Percentiles rank a stretch among this genome's conserved stretches.
These are phyloP conservation scores for Fusarium buxicola DNA, from an alignment of 2,329 filamentous ascomycete genomes.

Conservation along the genomic window DNA sequence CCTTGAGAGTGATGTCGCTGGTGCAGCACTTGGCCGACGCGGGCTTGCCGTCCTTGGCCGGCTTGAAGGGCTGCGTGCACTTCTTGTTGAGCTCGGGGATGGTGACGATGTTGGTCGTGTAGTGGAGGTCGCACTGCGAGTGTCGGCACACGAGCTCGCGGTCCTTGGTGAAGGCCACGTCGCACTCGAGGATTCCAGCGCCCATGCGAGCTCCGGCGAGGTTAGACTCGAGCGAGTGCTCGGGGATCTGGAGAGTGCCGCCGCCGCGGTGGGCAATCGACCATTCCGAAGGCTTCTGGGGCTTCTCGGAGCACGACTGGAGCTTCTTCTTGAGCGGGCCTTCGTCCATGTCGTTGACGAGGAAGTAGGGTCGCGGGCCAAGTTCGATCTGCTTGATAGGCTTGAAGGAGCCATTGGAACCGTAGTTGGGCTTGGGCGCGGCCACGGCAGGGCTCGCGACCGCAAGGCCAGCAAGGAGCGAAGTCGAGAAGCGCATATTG, in stretches of 20 bases:
- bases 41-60: constrained; percentile 60
- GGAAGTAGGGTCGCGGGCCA: constrained; percentile 72
- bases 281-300: constrained; percentile 64
- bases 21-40: constrained; percentile 77
- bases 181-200: constrained; percentile 74
- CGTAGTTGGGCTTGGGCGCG: constrained; percentile 40
- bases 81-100: constrained; percentile 72
- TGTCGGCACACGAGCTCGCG: constrained; percentile 75
- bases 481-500: constrained; percentile 50
- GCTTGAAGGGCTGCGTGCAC: constrained; percentile 71
- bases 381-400: constrained; percentile 65
- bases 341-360: constrained; percentile 72
- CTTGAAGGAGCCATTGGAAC: constrained; percentile 37
- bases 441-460: constrained; percentile 45
- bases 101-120: constrained; percentile 74
- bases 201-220: constrained; percentile 75
- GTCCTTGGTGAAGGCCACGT: constrained; percentile 75
- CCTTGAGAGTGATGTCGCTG: constrained; percentile 74
- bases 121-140: constrained; percentile 75
- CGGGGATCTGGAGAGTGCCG: constrained; percentile 71
- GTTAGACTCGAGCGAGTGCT: constrained; percentile 70
- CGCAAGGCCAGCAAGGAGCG: constrained; percentile 49
- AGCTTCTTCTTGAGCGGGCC: constrained; percentile 70
- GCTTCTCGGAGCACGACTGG: constrained; percentile 66
- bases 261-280: constrained; percentile 73